These are phyloP conservation scores for Phialophora macrospora DNA, from an alignment of 2,329 filamentous ascomycete genomes.

Conservation along the genomic window DNA sequence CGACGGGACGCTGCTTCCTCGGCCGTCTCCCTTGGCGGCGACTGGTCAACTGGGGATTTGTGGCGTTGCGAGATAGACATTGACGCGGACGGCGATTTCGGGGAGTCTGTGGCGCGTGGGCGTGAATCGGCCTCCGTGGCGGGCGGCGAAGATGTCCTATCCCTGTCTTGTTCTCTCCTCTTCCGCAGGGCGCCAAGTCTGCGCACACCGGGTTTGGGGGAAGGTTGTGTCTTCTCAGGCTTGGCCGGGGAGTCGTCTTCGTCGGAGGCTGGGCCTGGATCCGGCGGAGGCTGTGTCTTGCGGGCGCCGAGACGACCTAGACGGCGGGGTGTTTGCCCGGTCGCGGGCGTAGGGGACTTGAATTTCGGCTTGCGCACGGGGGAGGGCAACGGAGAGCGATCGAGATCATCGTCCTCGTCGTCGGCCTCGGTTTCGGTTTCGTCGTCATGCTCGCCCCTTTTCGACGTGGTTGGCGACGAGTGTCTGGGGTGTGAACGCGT, in stretches of 20 bases:
- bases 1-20: constrained; percentile 61
- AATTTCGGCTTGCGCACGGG: neutral
- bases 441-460: neutral
- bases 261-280: neutral
- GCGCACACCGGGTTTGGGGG: neutral
- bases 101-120: constrained; percentile 15
- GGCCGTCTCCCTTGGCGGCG: constrained; percentile 47
- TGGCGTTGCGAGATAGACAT: neutral
- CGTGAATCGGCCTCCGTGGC: constrained; percentile 10
- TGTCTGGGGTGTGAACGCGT: neutral
- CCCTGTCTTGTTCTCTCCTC: neutral
- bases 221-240: neutral
- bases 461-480: neutral
- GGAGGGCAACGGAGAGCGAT: neutral
- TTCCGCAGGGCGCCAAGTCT: constrained; percentile 9
- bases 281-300: constrained; percentile 10
- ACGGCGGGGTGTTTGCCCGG: neutral
- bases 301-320: constrained; percentile 16
- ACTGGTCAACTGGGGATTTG: constrained; percentile 19
- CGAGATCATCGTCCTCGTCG: neutral
- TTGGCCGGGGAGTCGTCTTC: neutral
- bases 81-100: neutral
- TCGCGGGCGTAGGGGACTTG: constrained; percentile 1
- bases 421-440: neutral
- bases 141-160: constrained; percentile 34